Evolutionary conservation across 306 rosid species (phyloP).

Genomic region (Spatholobus suberectus): DNA sequence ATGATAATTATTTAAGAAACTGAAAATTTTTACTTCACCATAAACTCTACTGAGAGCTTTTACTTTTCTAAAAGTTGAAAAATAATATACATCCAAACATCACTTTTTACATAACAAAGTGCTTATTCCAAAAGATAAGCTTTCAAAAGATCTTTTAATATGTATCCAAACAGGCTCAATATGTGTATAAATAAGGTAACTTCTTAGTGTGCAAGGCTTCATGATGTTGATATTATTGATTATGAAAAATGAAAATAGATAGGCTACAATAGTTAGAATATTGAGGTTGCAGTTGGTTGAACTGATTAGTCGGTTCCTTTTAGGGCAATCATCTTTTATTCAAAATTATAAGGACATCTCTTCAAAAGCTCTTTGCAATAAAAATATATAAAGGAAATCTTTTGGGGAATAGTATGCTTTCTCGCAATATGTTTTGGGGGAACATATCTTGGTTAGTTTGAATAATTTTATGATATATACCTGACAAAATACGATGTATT

Average conservation of each 20-base stretch:
- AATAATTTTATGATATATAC: not conserved
- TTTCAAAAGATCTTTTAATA: no score
- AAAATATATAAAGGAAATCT: not conserved
- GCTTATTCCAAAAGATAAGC: no score
- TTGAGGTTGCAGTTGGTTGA: not conserved
- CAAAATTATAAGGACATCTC: not conserved
- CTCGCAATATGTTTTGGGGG: not conserved
- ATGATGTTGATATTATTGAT: not conserved
- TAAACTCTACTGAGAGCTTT: no score
- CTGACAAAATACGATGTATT: not conserved
- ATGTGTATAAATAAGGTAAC: not conserved
- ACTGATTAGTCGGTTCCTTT: not conserved
- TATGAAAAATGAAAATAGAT: not conserved
- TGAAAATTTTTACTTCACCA: no score
- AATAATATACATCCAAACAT: no score
- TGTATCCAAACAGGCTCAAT: no score
- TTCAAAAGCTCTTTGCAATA: not conserved
- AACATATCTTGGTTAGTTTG: not conserved
- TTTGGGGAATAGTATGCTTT: not conserved
- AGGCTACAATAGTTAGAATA: not conserved
- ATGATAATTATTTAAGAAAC: no score
- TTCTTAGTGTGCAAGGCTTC: conserved; percentile 15
- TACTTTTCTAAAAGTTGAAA: no score
- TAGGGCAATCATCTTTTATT: not conserved
- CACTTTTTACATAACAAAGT: no score